Base-by-base conservation (phyloP, 108 stramenopile genomes). In the Skeletonema grethae region DNA sequence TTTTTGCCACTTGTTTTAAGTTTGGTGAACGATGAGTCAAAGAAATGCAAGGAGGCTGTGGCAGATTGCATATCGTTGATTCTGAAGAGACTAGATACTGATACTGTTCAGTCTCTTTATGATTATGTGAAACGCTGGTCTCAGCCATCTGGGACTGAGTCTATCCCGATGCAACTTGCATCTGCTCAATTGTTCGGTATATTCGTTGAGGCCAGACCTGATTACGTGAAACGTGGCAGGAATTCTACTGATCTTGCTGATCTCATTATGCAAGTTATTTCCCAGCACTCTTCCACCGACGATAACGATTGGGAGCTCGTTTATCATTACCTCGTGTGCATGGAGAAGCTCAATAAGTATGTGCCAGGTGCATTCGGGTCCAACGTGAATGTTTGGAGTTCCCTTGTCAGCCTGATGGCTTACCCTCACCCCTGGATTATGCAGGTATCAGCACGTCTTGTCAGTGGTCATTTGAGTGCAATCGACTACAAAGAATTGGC, bases 1-100 rank as follows among this genome's bases (percentile, higher is more conserved):
- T 96, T 97, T 72, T 69, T 97, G 7, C 94, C 95, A 7, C 80
- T 93, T 18, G 90, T 92, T 20, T 62, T 97, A 64, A 92, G 95
- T 69, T 70, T 97, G 57, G 87, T 87, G 12, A 97, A 97, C 59
- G 97, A 97, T 57, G 88, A 90, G 53, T 87, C 92, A 9, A 85
- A 88, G 62, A 82, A 80, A 30, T 96, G 97, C 68, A 85, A 93
- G 57, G 86, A 91, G 55, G 70, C 70, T 16, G 75, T 89, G 16
- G 60, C 85, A 13, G 76, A 84, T 32, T 82, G 83, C 38, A 72
- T 97, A 29, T 77, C 64, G 20, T 53, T 57, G 5, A 76, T 96
- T 35, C 63, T 95, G 16, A 66, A 65, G 30, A 85, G 96, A 50
- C 69, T 89, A 4, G 77, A 90, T 29, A 78, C 72, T 11, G 88